Conservation (phyloP, 305 asterid genomes). For the Nicotiana rustica region DNA sequence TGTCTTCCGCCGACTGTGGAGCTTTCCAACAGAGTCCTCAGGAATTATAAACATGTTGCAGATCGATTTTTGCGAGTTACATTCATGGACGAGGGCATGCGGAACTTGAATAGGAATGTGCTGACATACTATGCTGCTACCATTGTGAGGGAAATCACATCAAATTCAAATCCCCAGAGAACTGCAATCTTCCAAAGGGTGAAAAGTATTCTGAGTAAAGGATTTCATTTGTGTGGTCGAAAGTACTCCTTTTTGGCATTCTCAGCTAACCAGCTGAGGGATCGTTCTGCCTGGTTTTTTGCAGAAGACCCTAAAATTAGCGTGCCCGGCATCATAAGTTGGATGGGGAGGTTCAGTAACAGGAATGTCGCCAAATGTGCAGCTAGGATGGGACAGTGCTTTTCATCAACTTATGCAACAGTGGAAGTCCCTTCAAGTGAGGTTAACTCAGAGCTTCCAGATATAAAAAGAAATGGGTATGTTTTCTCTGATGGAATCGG, state of each 20-base stretch:
- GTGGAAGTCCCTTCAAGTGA: slow-evolving; percentile 60
- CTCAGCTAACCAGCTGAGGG: slow-evolving; percentile 89
- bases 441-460: slow-evolving; percentile 53
- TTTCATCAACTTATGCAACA: slow-evolving; percentile 94
- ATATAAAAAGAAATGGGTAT: slow-evolving; percentile 66
- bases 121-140: slow-evolving; percentile 65
- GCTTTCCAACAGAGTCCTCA: slow-evolving; percentile 81
- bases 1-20: slow-evolving; percentile 89
- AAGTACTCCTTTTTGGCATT: slow-evolving; percentile 81
- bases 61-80: slow-evolving; percentile 90
- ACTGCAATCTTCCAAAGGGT: slow-evolving; percentile 80
- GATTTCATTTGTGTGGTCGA: slow-evolving; percentile 81
- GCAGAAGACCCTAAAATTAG: slow-evolving; percentile 58
- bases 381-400: slow-evolving; percentile 96
- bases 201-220: slow-evolving; percentile 53
- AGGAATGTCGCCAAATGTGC: slow-evolving; percentile 85
- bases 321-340: slow-evolving; percentile 54
- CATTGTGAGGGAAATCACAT: slow-evolving; percentile 61
- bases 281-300: slow-evolving; percentile 95
- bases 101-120: slow-evolving; percentile 62
- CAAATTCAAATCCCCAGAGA: slow-evolving; percentile 51
- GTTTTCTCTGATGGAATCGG: slow-evolving; percentile 94
- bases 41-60: slow-evolving; percentile 60
- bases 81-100: slow-evolving; percentile 95
- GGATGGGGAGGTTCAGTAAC: slow-evolving; percentile 85